A percentile compares a stretch with the other conserved stretches of the same genome.
Evolutionary conservation across 495 filamentous ascomycete genomes (phyloP).

Genomic region (Tuber indicum): DNA sequence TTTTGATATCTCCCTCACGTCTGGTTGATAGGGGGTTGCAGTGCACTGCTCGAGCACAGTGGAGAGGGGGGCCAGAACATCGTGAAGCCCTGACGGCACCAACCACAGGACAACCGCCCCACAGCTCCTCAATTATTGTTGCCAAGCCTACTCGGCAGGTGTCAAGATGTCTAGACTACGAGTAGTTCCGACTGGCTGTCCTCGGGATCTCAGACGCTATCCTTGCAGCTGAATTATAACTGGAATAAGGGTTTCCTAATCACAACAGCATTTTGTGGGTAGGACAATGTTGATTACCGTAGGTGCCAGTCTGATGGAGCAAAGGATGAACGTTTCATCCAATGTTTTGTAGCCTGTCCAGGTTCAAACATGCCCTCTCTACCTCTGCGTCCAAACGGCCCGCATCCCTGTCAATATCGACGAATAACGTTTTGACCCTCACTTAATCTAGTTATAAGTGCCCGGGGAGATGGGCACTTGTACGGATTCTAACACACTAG

Average conservation of each 20-base stretch:
- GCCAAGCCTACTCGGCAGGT: conserved; percentile 18
- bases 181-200: neutral
- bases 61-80: neutral
- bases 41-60: neutral
- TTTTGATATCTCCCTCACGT: conserved; percentile 5
- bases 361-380: conserved; percentile 31
- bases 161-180: conserved; percentile 1
- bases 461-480: neutral
- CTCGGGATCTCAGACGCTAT: conserved; percentile 1
- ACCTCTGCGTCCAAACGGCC: conserved; percentile 20
- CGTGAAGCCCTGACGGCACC: neutral
- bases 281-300: neutral
- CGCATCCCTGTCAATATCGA: conserved; percentile 15
- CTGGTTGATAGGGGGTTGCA: neutral
- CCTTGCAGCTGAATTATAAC: conserved; percentile 11
- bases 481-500: neutral
- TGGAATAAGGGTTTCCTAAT: conserved; percentile 16
- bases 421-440: conserved; percentile 25
- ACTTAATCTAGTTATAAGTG: neutral
- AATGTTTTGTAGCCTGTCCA: conserved; percentile 25
- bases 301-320: conserved; percentile 2
- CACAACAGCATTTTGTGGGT: neutral
- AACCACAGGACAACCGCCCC: neutral
- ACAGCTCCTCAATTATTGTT: neutral
- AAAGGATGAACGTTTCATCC: conserved; percentile 4